Conservation (phyloP, 1,284 basidiomycete species). For the Ceratobasidium papillatum region DNA sequence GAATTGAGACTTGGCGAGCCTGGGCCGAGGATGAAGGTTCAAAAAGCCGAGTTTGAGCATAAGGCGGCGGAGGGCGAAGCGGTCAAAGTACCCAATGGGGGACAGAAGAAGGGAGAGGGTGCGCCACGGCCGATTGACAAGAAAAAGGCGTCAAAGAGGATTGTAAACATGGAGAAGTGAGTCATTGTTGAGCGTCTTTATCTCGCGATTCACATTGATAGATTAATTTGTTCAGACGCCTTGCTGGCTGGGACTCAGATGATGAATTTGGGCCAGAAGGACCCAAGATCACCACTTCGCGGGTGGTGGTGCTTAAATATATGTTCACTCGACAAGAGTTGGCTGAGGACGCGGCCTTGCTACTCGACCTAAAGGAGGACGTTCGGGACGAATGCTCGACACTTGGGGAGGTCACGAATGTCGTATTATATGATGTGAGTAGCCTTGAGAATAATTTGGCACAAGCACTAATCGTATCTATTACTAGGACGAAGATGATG, state of each 20-base stretch:
- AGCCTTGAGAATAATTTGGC: slow-evolving; percentile 43
- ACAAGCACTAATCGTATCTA: slow-evolving; percentile 25
- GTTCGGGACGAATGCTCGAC: slow-evolving; percentile 93
- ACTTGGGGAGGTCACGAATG: slow-evolving; percentile 95
- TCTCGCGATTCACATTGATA: slow-evolving; percentile 15
- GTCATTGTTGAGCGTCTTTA: slow-evolving; percentile 48
- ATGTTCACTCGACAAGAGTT: slow-evolving; percentile 95
- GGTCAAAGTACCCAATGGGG: slow-evolving; percentile 47
- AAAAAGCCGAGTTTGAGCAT: slow-evolving; percentile 84
- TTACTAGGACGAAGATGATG: slow-evolving; percentile 91
- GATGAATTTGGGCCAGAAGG: slow-evolving; percentile 80
- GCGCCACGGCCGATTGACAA: slow-evolving; percentile 69
- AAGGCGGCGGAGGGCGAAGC: slow-evolving; percentile 57
- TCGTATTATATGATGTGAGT: slow-evolving; percentile 94
- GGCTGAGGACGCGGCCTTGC: slow-evolving; percentile 83
- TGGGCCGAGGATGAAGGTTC: slow-evolving; percentile 79
- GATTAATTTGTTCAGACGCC: slow-evolving; percentile 61
- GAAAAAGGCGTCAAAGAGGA: slow-evolving; percentile 79
- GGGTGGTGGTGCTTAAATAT: slow-evolving; percentile 90
- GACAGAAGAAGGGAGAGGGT: slow-evolving; percentile 49
- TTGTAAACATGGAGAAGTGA: slow-evolving; percentile 90
- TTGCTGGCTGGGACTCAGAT: slow-evolving; percentile 87
- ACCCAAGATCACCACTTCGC: slow-evolving; percentile 58
- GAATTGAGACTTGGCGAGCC: slow-evolving; percentile 86
- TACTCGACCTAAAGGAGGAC: slow-evolving; percentile 95